Percentiles rank a stretch among this genome's conserved stretches.
These are phyloP conservation scores for Penicillium sumatraense DNA, from an alignment of 2,329 filamentous ascomycete species.

Conservation along the genomic window DNA sequence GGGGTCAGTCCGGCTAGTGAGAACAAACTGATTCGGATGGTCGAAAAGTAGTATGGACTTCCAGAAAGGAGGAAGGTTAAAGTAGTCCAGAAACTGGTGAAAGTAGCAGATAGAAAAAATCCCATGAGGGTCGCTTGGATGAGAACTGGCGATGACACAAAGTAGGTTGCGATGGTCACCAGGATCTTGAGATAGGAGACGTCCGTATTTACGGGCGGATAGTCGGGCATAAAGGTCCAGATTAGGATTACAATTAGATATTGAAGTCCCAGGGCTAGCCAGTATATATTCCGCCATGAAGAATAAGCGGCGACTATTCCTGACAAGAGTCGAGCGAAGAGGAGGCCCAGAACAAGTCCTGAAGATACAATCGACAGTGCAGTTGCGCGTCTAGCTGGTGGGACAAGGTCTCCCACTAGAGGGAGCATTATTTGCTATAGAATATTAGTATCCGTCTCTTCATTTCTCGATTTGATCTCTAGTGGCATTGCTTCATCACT, in stretches of 20 bases:
- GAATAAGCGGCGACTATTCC: slow-evolving; percentile 76
- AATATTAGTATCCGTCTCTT: not conserved
- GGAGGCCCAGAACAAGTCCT: slow-evolving; percentile 74
- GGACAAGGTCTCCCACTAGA: slow-evolving; percentile 77
- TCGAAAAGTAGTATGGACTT: slow-evolving; percentile 69
- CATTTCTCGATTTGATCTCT: not conserved
- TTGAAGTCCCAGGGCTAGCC: slow-evolving; percentile 74
- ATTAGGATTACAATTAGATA: slow-evolving; percentile 67
- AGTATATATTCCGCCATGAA: slow-evolving; percentile 78
- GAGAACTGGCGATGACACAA: slow-evolving; percentile 68
- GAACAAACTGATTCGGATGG: slow-evolving; percentile 75
- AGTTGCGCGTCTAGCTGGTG: slow-evolving; percentile 67
- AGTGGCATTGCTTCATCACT: no score
- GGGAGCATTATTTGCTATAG: slow-evolving; percentile 72
- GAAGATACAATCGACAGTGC: slow-evolving; percentile 76
- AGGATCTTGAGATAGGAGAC: slow-evolving; percentile 70
- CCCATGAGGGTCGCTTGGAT: slow-evolving; percentile 71
- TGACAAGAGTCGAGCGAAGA: slow-evolving; percentile 75
- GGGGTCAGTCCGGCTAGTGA: slow-evolving; percentile 75
- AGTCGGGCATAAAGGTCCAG: slow-evolving; percentile 78
- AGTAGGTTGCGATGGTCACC: slow-evolving; percentile 66
- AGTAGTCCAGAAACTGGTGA: slow-evolving; percentile 74
- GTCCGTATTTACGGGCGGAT: slow-evolving; percentile 72
- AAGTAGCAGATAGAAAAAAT: slow-evolving; percentile 65
- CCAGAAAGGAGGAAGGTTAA: slow-evolving; percentile 77